Evolutionary conservation across 169 alveolate species (phyloP), one percentile per base, ranked within the genome.

Genomic region (Cryptosporidium ubiquitum): DNA sequence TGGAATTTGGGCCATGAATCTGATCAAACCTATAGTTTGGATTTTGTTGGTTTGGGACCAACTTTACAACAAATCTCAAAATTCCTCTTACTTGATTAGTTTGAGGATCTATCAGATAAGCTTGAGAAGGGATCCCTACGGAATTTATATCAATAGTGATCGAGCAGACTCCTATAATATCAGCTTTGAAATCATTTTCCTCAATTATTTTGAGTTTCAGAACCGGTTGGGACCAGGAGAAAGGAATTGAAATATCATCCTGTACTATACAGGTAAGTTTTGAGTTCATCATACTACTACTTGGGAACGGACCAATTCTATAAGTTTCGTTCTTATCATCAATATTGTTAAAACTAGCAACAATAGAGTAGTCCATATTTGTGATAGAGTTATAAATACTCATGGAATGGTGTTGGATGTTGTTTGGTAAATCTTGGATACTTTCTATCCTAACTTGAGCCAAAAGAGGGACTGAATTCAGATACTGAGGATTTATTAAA

Each of bases 11-110:
- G 55, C 89, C 89, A 29, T 79, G 58, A 5, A 79, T 61, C 61
- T 79, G 89, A 10, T 79, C 89, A 79, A 23, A 79, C 61, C 89
- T 79, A 47, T 61, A 79, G 64, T 79, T 79, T 39, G 89, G 89
- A 44, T 79, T 79, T 35, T 58, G 75, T 44, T 79, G 73, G 47
- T 79, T 79, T 18, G 89, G 89, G 5, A 64, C 89, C 23, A 79
- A 29, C 37, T 79, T 79, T 37, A 79, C 64, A 20, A 64, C 16
- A 44, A 79, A 79, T 18, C 89, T 35, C 16, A 79, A 61, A 31
- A 79, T 79, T 1, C 89, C 89, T 47, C 35, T 64, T 40, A 61
- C 44, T 29, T 79, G 89, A 49, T 39, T 79, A 0, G 75, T 79
- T 33, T 79, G 89, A 3, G 89, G 89, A 12, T 79, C 89, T 23